Conservation (phyloP, 2,329 filamentous ascomycete species). For the Aphanoascus verrucosus region DNA sequence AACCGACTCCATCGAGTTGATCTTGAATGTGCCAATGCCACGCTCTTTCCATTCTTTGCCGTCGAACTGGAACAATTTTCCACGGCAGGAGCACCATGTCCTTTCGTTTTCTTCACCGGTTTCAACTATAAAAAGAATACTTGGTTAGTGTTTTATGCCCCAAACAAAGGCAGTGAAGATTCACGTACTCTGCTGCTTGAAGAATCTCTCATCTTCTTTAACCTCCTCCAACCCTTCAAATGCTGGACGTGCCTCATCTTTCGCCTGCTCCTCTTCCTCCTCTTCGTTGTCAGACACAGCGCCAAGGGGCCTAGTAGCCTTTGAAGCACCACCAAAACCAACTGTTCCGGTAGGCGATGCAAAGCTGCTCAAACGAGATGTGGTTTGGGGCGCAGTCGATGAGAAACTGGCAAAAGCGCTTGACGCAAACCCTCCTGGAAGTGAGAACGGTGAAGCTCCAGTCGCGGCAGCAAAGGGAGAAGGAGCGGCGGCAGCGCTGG, state of each 20-base stretch:
- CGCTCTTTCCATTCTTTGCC: conserved; percentile 78
- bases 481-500: conserved; percentile 15
- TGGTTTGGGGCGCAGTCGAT: conserved; percentile 33
- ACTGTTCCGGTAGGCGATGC: conserved; percentile 48
- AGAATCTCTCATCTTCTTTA: conserved; percentile 41
- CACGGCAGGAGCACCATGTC: conserved; percentile 63
- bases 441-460: conserved; percentile 29
- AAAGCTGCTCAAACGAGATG: conserved; percentile 53
- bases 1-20: conserved; percentile 52
- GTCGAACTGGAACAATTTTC: conserved; percentile 75
- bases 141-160: conserved; percentile 40
- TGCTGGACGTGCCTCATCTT: conserved; percentile 37
- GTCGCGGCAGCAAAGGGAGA: conserved; percentile 25
- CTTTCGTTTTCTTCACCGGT: conserved; percentile 79
- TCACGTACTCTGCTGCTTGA: conserved; percentile 54
- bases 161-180: background rate
- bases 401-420: conserved; percentile 41
- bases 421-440: conserved; percentile 28
- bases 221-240: conserved; percentile 42
- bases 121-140: conserved; percentile 47
- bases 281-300: conserved; percentile 48
- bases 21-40: conserved; percentile 69
- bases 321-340: conserved; percentile 28
- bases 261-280: conserved; percentile 41
- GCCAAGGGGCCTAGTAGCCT: conserved; percentile 59